A percentile compares a stretch with the other conserved stretches of the same genome.
These are phyloP conservation scores for Rhodotorula taiwanensis DNA, from an alignment of 768 basidiomycete species.

Conservation along the genomic window DNA sequence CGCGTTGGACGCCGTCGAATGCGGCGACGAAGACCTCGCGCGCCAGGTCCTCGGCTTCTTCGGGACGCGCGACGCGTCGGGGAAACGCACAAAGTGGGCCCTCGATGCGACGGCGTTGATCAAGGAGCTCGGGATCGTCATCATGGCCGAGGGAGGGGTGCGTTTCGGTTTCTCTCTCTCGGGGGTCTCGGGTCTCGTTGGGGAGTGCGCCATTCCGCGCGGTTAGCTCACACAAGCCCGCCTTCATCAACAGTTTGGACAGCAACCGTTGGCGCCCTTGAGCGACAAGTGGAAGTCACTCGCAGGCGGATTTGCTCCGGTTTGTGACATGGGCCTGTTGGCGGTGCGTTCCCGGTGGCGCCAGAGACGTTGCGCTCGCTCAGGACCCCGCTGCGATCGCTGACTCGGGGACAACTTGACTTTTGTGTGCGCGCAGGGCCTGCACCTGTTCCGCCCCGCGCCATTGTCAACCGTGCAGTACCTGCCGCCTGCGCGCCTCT, in stretches of 20 bases:
- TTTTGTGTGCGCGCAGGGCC: too few species aligned
- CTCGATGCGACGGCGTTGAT: slow-evolving; percentile 60
- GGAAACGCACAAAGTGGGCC: slow-evolving; percentile 53
- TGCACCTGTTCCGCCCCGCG: slow-evolving; percentile 54
- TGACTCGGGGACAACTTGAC: too few species aligned
- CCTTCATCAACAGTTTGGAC: slow-evolving; percentile 11
- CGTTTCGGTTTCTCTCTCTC: background rate
- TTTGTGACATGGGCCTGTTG: slow-evolving; percentile 62
- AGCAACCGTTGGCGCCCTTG: slow-evolving; percentile 51
- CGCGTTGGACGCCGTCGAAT: slow-evolving; percentile 53
- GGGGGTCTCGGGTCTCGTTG: too few species aligned
- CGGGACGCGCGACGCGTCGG: slow-evolving; percentile 51
- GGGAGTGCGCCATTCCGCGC: too few species aligned
- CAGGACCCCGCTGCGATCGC: too few species aligned
- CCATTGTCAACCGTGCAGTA: slow-evolving; percentile 53
- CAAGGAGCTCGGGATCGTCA: slow-evolving; percentile 67
- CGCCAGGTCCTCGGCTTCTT: slow-evolving; percentile 72
- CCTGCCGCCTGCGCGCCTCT: slow-evolving; percentile 68
- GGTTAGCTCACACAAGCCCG: too few species aligned
- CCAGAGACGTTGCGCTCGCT: too few species aligned
- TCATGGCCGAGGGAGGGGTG: slow-evolving; percentile 52
- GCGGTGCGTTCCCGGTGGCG: slow-evolving; percentile 58
- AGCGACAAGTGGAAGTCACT: slow-evolving; percentile 61
- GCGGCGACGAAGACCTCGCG: slow-evolving; percentile 58
- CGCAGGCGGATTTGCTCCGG: slow-evolving; percentile 66